Base-by-base conservation (phyloP, 2,329 filamentous ascomycete genomes). In the Epichloe aotearoae region DNA sequence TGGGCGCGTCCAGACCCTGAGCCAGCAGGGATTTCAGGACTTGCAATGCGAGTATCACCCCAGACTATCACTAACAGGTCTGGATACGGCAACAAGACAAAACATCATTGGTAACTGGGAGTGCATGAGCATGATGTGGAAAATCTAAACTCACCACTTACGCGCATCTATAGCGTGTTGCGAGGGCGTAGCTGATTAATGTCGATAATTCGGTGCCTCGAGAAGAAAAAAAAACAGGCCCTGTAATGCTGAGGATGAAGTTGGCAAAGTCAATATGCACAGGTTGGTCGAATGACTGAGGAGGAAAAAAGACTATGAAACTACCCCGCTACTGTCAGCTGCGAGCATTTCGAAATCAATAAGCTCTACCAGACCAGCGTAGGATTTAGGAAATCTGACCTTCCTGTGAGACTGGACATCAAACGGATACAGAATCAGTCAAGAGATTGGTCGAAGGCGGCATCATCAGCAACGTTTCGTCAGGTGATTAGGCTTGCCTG, bases 401-500 rank as follows among this genome's bases (percentile, higher is more conserved):
- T 44, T 17, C 26, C 23, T 19, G 12, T 14, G 11, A 42, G 19
- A 20, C 17, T 10, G 26, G 26, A 30, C 26, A 30, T 30, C 26
- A 5, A 15, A 39, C 14, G 37, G 5, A 7, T 5, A 43, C 23
- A 33, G 15, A 33, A 4, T 10, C 20, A 30, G 12, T 3, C 23
- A 26, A 26, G 11, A n/a, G 12, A 47, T 10, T 15, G 3, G 42
- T 30, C 26, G 6, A 44, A 44, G 26, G 23, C 23, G 42, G 42
- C 42, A 44, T 10, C 23, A 15, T 2, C 33, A 40, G 37, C 14
- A 34, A 40, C 14, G 30, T 38, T 45, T 47, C 19, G 44, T 47
- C 49, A 51, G 49, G 49, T 47, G 49, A 51, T 47, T 26, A 20
- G 19, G 14, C 43, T 40, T 37, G 39, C 38, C 49, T 43, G 49